phyloP scores from a whole-genome alignment of 495 filamentous ascomycete species.

The Lasiosphaeria ovina region DNA sequence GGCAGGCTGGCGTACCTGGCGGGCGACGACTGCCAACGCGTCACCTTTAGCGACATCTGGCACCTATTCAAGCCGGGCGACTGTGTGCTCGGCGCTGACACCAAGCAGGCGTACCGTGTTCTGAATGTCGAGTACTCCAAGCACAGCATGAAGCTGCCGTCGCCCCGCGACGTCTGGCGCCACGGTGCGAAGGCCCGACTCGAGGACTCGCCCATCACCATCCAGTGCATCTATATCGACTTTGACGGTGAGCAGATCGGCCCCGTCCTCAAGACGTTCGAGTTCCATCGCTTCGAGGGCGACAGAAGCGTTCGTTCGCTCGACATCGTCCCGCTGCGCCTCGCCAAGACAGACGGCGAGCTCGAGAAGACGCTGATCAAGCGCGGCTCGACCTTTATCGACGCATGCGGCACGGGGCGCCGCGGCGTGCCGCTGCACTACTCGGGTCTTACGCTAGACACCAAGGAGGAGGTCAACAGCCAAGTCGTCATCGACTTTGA shows the following conservation, averaged over 20 bases:
- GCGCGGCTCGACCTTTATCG: slow-evolving; percentile 36
- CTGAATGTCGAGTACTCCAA: neutral
- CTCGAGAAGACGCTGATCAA: slow-evolving; percentile 25
- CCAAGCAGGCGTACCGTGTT: neutral
- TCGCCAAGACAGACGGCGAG: slow-evolving; percentile 9
- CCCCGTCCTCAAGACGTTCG: slow-evolving; percentile 30
- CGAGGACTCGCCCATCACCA: neutral
- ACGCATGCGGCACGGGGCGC: slow-evolving; percentile 27
- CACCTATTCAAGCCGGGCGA: neutral
- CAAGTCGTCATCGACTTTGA: slow-evolving; percentile 46
- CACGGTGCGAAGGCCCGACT: neutral
- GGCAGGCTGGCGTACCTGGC: neutral
- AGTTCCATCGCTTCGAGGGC: slow-evolving; percentile 35
- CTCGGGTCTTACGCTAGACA: slow-evolving; percentile 28
- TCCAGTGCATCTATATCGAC: slow-evolving; percentile 29
- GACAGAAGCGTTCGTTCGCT: slow-evolving; percentile 35
- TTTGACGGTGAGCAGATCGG: slow-evolving; percentile 43
- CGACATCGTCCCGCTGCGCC: slow-evolving; percentile 36
- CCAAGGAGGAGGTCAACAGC: slow-evolving; percentile 42
- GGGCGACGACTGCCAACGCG: neutral
- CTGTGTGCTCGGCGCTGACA: neutral
- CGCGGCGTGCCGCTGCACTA: slow-evolving; percentile 29
- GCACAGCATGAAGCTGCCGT: neutral
- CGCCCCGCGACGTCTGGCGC: neutral
- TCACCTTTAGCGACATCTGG: neutral